Base-by-base conservation (phyloP, 2,329 filamentous ascomycete species). In the Ascochyta rabiei region DNA sequence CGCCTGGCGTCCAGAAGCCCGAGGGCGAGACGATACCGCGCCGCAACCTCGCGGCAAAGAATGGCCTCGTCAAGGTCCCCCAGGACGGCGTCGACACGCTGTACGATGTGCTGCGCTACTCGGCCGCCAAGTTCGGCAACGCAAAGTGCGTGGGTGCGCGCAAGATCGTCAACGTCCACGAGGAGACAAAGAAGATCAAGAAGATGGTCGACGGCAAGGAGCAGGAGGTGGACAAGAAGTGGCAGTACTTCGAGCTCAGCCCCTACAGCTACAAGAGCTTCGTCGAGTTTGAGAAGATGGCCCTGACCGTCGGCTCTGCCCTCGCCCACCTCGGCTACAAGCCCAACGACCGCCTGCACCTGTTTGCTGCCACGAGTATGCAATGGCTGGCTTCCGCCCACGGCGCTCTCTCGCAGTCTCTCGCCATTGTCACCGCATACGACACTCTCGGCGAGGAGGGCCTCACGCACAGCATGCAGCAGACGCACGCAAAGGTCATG, bases 361-460 rank as follows among this genome's bases (percentile, higher is more conserved):
- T 96, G 51, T 96, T 92, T 71, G 92, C 89, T 42, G 85, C 89
- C n/a, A 96, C 67, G 57, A 91, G 89, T 74, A 83, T 86, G 46
- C 85, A 91, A 77, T 98, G 93, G 93, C 83, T 97, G 61, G 86
- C 88, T 49, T 86, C 90, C 67, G 89, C 93, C 41, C 91, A 96
- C 73, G 86, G 83, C 80, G 89, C 85, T 51, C 77, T 87, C 18
- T 93, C 92, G 15, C 93, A 98, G 77, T 93, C 90, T 39, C 86
- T 97, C 74, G 86, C 90, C 55, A 93, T 97, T 63, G 93, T 97
- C 45, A 98, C 93, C 40, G 92, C 93, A 45, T 97, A 97, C 77
- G 93, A 97, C 75, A 96, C 92, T 26, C 87, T 97, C 39, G 93
- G 93, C 48, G 85, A 91, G 68, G 86, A 88, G 59, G 93, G 92